Evolutionary conservation across 2,329 filamentous ascomycete genomes (phyloP).

Genomic region (Fusarium scirpi): DNA sequence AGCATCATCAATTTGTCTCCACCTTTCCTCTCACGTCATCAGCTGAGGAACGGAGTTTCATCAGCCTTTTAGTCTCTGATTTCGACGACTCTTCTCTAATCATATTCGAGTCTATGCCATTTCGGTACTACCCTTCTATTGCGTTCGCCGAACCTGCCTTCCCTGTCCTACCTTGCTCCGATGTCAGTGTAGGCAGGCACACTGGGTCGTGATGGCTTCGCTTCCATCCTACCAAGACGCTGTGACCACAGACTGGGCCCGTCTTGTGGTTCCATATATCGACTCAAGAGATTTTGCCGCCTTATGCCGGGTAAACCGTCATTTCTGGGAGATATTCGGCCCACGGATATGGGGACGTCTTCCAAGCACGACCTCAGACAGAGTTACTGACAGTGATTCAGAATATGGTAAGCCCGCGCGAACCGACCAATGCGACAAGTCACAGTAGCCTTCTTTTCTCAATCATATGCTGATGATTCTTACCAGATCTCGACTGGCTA

Average conservation of each 20-base stretch:
- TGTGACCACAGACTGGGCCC: constrained; percentile 61
- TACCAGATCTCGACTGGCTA: constrained; percentile 63
- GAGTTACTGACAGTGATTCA: constrained; percentile 56
- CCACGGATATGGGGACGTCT: constrained; percentile 66
- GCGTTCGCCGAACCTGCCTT: background rate
- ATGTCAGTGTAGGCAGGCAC: background rate
- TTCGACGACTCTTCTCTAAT: no score
- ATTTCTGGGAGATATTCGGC: constrained; percentile 63
- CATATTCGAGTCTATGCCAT: background rate
- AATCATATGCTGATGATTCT: background rate
- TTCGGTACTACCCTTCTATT: background rate
- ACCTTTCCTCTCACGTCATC: constrained; percentile 2
- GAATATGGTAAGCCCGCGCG: constrained; percentile 57
- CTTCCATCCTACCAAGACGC: constrained; percentile 69
- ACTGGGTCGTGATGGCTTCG: constrained; percentile 42
- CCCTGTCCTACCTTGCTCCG: background rate
- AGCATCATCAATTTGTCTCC: constrained; percentile 10
- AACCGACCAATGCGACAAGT: background rate
- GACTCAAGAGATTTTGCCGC: constrained; percentile 55
- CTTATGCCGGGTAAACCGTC: constrained; percentile 62
- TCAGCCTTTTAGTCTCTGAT: background rate
- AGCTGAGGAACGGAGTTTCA: constrained; percentile 29
- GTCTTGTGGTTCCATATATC: constrained; percentile 60
- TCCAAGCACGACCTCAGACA: constrained; percentile 51
- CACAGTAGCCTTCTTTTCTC: background rate